Percentiles rank a stretch among this genome's conserved stretches.
Conservation (phyloP, 2,329 filamentous ascomycete genomes). For the Diaporthe sp. region DNA sequence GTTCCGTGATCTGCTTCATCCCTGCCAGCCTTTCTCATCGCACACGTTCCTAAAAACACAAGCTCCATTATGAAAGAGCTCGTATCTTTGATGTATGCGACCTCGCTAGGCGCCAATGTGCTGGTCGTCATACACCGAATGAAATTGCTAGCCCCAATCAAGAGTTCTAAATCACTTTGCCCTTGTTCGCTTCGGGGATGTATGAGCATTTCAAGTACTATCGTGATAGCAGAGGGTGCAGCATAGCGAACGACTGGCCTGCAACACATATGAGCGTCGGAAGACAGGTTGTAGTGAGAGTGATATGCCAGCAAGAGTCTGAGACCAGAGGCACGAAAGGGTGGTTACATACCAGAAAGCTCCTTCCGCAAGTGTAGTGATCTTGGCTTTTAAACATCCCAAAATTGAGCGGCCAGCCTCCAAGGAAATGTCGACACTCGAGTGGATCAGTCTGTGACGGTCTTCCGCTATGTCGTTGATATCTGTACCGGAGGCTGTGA, state of each 20-base stretch:
- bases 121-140: not conserved
- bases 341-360: not conserved
- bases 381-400: not conserved
- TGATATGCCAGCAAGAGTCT: no score
- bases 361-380: not conserved
- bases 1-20: not conserved
- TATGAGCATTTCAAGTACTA: not conserved
- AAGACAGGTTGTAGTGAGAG: not conserved
- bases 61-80: not conserved
- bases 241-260: not conserved
- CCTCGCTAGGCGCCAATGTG: not conserved
- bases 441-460: not conserved
- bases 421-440: constrained; percentile 1
- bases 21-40: not conserved
- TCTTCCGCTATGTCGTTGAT: not conserved
- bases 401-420: constrained; percentile 1
- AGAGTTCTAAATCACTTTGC: not conserved
- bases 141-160: not conserved
- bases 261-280: not conserved
- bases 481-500: not conserved
- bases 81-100: not conserved
- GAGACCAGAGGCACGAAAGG: not conserved
- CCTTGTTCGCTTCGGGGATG: not conserved
- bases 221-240: not conserved
- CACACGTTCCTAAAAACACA: constrained; percentile 2